A percentile compares a stretch with the other conserved stretches of the same genome.
phyloP scores from a whole-genome alignment of 139 green algal genomes.

The Micractinium sp. region DNA sequence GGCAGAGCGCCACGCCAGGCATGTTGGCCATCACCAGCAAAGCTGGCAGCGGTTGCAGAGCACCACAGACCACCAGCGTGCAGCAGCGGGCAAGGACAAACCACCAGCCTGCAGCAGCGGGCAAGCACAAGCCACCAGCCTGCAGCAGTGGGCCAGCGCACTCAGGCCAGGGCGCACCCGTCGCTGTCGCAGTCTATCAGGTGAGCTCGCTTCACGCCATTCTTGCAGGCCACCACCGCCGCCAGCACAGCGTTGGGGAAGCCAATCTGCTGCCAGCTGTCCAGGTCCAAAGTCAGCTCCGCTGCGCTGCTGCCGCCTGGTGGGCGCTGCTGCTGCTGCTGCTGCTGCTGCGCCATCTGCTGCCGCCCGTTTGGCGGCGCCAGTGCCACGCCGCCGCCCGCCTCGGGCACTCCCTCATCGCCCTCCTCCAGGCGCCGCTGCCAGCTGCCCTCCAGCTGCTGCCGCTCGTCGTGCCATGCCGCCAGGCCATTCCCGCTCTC shows the following conservation, averaged over 20 bases:
- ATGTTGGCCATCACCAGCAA: not conserved
- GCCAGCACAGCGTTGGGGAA: constrained; percentile 54
- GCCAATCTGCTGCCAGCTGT: constrained; percentile 57
- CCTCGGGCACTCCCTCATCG: too few relatives aligned
- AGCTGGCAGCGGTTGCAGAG: too few relatives aligned
- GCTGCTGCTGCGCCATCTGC: not conserved
- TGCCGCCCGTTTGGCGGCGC: not conserved
- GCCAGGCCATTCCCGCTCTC: not conserved
- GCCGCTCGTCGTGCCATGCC: not conserved
- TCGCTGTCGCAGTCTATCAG: constrained; percentile 81
- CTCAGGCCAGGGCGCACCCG: constrained; percentile 33
- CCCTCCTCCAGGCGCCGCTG: not conserved
- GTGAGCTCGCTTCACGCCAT: constrained; percentile 81
- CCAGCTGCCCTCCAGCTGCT: not conserved
- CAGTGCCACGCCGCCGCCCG: too few relatives aligned
- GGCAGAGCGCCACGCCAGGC: too few relatives aligned
- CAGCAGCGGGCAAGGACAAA: not conserved
- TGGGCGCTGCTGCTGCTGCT: not conserved
- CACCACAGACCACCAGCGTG: not conserved
- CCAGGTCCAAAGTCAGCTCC: constrained; percentile 54
- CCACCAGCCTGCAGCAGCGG: too few relatives aligned
- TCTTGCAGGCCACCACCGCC: constrained; percentile 52
- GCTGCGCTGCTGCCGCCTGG: not conserved
- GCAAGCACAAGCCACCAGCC: not conserved
- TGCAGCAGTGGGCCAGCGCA: not conserved